These are phyloP conservation scores for Penicillium sp. DNA, from an alignment of 2,329 filamentous ascomycete genomes.

Conservation along the genomic window DNA sequence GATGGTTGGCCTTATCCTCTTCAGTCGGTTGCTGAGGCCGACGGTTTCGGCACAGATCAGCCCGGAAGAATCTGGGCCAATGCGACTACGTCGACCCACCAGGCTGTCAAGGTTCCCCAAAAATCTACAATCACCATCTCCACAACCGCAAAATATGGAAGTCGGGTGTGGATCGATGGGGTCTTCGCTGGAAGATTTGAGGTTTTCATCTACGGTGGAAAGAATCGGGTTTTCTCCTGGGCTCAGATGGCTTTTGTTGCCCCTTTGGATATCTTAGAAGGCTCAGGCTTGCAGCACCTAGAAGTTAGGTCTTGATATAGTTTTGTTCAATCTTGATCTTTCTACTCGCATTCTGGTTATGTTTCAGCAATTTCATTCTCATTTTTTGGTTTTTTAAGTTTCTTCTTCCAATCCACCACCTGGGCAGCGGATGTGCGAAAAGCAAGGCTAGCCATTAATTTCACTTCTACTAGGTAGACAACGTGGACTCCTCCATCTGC, in stretches of 20 bases:
- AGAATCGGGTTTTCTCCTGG: constrained; percentile 56
- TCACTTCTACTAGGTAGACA: too few relatives aligned
- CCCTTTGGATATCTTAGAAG: constrained; percentile 40
- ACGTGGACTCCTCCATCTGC: too few relatives aligned
- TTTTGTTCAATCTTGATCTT: background rate
- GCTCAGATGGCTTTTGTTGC: constrained; percentile 61
- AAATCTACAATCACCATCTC: constrained; percentile 44
- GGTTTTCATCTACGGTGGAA: constrained; percentile 57
- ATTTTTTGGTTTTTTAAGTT: too few relatives aligned
- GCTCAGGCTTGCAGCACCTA: constrained; percentile 12
- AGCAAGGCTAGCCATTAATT: too few relatives aligned
- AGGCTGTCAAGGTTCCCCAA: constrained; percentile 38
- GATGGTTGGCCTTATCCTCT: constrained; percentile 54
- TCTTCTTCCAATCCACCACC: too few relatives aligned
- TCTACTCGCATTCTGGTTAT: too few relatives aligned
- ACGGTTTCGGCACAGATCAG: constrained; percentile 50
- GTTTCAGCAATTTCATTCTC: too few relatives aligned
- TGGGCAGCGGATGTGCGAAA: too few relatives aligned
- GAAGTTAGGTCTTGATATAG: constrained; percentile 1
- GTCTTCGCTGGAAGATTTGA: constrained; percentile 55
- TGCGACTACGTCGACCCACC: constrained; percentile 49
- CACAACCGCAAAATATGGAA: constrained; percentile 51
- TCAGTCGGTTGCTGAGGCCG: constrained; percentile 45
- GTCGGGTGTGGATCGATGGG: constrained; percentile 52
- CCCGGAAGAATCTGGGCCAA: constrained; percentile 59